Conservation (phyloP, 2,329 filamentous ascomycete genomes). For the Sporothrix luriei region DNA sequence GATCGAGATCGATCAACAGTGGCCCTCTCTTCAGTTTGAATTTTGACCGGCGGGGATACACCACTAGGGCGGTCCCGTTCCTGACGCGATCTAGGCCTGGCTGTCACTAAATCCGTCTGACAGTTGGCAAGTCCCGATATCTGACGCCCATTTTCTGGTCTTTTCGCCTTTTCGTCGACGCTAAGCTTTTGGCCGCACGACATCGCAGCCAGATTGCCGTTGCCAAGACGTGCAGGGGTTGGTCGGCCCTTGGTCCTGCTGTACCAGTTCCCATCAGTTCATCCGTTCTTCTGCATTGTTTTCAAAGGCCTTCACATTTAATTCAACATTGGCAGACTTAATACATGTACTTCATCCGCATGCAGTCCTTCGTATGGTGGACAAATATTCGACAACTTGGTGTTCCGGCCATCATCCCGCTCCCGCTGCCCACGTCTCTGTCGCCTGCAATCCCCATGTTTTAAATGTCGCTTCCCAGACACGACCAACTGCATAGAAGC, state of each 20-base stretch:
- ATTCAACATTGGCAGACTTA: no score
- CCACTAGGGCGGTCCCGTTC: no score
- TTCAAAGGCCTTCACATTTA: not conserved
- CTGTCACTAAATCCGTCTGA: not conserved
- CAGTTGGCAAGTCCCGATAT: not conserved
- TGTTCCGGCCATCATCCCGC: not conserved
- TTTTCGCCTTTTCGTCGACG: not conserved
- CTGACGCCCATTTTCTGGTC: not conserved
- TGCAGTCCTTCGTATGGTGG: not conserved
- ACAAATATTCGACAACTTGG: not conserved
- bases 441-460: conserved; percentile 13
- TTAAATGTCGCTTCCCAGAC: not conserved
- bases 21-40: not conserved
- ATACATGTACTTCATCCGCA: not conserved
- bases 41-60: conserved; percentile 7
- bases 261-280: not conserved
- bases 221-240: conserved; percentile 19
- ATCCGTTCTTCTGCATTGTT: not conserved
- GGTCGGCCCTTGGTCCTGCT: not conserved
- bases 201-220: conserved; percentile 13
- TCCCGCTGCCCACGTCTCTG: not conserved
- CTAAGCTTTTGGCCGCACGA: conserved; percentile 16
- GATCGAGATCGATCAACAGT: conserved; percentile 6
- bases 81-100: not conserved
- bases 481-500: not conserved